A percentile compares a stretch with the other conserved stretches of the same genome.
These are phyloP conservation scores for Coemansia sp. DNA, from an alignment of 192 early-diverging fungal genomes.

Conservation along the genomic window DNA sequence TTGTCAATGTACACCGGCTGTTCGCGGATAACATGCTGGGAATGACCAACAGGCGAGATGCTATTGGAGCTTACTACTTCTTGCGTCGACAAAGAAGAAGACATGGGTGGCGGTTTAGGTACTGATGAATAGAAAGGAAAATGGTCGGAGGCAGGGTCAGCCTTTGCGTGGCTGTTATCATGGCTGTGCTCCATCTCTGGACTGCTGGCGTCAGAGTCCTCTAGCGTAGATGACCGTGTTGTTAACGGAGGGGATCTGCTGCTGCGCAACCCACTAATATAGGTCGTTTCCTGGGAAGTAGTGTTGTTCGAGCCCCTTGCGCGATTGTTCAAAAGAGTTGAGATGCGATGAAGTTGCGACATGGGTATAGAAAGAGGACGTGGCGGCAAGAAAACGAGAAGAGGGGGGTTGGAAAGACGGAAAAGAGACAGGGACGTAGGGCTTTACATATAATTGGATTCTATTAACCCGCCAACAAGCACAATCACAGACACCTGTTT, in stretches of 20 bases:
- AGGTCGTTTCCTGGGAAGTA: background rate
- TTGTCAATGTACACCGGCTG: slow-evolving; percentile 18
- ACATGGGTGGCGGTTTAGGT: background rate
- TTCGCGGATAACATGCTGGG: slow-evolving; percentile 17
- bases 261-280: background rate
- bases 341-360: slow-evolving; percentile 5
- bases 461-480: too few relatives aligned
- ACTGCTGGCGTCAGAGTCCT: background rate
- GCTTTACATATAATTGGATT: too few relatives aligned
- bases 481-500: too few relatives aligned
- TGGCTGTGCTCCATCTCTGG: background rate
- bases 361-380: background rate
- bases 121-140: background rate
- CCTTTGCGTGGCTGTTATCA: background rate
- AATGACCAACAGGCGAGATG: background rate
- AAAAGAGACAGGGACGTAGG: background rate
- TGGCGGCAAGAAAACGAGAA: background rate
- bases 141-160: background rate
- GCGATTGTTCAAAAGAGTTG: background rate
- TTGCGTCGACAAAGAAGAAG: background rate
- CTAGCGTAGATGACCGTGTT: slow-evolving; percentile 4
- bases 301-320: background rate
- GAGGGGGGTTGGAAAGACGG: background rate
- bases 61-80: too few relatives aligned
- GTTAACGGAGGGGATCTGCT: background rate